These are phyloP conservation scores for Macaranga tanarius DNA, from an alignment of 441 rosid genomes.

Conservation along the genomic window DNA sequence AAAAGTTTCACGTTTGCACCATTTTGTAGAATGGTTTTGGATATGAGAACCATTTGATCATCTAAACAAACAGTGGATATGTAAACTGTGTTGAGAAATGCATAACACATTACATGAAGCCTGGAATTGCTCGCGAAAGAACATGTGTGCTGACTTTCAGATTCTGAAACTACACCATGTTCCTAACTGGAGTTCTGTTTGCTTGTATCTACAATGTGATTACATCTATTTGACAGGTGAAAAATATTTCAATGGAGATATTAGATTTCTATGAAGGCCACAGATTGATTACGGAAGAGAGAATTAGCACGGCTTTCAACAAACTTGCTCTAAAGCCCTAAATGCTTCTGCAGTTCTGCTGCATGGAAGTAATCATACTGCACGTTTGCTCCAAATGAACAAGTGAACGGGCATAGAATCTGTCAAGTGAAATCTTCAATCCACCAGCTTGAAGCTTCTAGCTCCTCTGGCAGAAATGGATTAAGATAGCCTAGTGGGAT, in stretches of 20 bases:
- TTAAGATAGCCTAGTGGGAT: neutral
- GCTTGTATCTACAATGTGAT: neutral
- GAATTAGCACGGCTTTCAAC: conserved; percentile 50
- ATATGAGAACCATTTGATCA: neutral
- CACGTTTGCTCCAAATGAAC: neutral
- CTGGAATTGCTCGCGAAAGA: neutral
- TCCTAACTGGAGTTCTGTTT: neutral
- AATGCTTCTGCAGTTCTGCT: conserved; percentile 5
- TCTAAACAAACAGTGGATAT: neutral
- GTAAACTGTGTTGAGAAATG: neutral
- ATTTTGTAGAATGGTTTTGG: conserved; percentile 22
- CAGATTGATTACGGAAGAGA: conserved; percentile 56
- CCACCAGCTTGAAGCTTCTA: neutral
- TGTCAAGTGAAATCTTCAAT: neutral
- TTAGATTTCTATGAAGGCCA: conserved; percentile 80
- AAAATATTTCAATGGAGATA: conserved; percentile 85
- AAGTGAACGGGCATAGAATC: neutral
- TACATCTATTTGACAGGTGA: conserved; percentile 53
- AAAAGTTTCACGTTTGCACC: too few relatives aligned
- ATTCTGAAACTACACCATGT: neutral
- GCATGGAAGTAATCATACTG: neutral
- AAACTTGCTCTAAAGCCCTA: conserved; percentile 59
- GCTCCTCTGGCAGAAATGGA: neutral
- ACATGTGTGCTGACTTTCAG: neutral
- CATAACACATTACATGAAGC: too few relatives aligned